These are phyloP conservation scores for Choiromyces venosus DNA, from an alignment of 495 filamentous ascomycete species.

Conservation along the genomic window DNA sequence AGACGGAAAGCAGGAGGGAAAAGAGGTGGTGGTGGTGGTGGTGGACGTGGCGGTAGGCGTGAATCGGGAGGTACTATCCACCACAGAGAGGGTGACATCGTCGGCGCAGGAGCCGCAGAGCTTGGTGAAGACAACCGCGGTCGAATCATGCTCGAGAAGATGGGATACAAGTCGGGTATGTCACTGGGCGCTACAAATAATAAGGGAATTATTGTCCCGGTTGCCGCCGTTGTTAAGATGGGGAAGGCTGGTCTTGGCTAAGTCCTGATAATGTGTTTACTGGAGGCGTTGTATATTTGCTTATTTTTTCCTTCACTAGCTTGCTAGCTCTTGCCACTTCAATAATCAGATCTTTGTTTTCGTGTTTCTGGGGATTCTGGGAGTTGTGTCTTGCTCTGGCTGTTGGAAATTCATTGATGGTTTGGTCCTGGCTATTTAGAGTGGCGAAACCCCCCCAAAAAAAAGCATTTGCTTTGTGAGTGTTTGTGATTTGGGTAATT, in stretches of 20 bases:
- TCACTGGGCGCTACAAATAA: conserved; percentile 77
- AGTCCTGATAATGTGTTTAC: conserved; percentile 25
- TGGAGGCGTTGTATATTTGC: neutral
- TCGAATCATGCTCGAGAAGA: conserved; percentile 86
- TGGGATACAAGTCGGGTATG: conserved; percentile 91
- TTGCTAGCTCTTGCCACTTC: neutral
- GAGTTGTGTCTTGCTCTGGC: neutral
- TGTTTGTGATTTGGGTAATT: neutral
- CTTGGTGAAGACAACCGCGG: conserved; percentile 78
- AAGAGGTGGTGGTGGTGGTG: conserved; percentile 9
- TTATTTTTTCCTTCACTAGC: neutral
- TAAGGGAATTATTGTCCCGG: conserved; percentile 79
- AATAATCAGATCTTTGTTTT: neutral
- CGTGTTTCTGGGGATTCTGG: neutral
- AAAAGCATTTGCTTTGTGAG: neutral
- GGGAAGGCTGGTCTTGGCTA: conserved; percentile 77
- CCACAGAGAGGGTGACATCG: conserved; percentile 81
- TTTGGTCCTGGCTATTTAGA: neutral
- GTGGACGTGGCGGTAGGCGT: conserved; percentile 44
- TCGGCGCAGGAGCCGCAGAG: conserved; percentile 77
- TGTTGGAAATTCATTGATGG: neutral
- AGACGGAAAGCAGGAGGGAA: conserved; percentile 4
- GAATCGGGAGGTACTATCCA: conserved; percentile 47
- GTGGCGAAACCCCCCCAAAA: neutral
- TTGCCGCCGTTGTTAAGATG: conserved; percentile 82